These are phyloP conservation scores for Didymella arachidicola DNA, from an alignment of 2,329 filamentous ascomycete genomes.

Conservation along the genomic window DNA sequence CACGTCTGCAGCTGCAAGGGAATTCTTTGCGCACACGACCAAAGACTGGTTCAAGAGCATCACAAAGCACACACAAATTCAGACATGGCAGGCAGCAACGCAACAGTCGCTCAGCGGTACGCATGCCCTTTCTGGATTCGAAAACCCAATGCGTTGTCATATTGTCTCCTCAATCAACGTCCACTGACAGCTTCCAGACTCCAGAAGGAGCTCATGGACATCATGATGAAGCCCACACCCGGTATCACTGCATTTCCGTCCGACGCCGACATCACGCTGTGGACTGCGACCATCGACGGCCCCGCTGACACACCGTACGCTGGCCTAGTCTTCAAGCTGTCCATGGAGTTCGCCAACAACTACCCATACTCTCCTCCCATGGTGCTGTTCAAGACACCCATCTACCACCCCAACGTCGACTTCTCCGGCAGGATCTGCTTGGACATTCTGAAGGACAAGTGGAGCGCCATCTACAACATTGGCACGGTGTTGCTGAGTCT, in stretches of 20 bases:
- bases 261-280: constrained; percentile 82
- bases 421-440: constrained; percentile 96
- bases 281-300: constrained; percentile 93
- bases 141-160: constrained; percentile 49
- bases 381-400: constrained; percentile 96
- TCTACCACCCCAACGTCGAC: constrained; percentile 99
- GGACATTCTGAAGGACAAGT: constrained; percentile 98
- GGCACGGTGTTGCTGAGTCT: constrained; percentile 91
- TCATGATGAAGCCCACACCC: constrained; percentile 94
- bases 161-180: neutral
- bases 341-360: constrained; percentile 86
- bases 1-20: neutral
- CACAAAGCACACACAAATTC: constrained; percentile 8
- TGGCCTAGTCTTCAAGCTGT: constrained; percentile 87
- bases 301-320: constrained; percentile 92
- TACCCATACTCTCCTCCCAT: constrained; percentile 92
- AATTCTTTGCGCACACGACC: constrained; percentile 4
- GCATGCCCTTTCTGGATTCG: constrained; percentile 12
- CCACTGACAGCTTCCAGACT: constrained; percentile 64
- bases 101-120: constrained; percentile 59
- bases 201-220: constrained; percentile 96
- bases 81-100: constrained; percentile 49
- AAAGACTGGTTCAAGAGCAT: neutral
- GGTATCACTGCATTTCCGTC: constrained; percentile 95
- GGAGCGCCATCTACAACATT: constrained; percentile 97